phyloP scores from a whole-genome alignment of 192 early-diverging fungal species.

The Entomortierella parvispora region DNA sequence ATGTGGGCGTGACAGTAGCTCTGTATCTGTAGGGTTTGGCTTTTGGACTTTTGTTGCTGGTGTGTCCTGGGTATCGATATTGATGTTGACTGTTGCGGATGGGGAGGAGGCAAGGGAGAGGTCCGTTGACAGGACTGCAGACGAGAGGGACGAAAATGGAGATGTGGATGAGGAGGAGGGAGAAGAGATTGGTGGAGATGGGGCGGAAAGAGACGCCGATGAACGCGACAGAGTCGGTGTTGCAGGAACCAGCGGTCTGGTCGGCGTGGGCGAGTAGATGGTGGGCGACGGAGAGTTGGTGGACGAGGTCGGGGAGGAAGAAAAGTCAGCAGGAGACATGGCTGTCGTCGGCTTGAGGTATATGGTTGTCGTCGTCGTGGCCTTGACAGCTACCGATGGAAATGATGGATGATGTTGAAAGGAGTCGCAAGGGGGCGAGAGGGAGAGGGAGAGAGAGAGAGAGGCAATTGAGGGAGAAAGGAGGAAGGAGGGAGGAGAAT shows the following conservation, averaged over 20 bases:
- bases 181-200: background rate
- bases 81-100: background rate
- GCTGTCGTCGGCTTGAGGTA: background rate
- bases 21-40: background rate
- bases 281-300: background rate
- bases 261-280: no score
- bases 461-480: no score
- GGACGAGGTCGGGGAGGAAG: background rate
- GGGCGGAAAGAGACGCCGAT: background rate
- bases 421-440: background rate
- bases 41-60: background rate
- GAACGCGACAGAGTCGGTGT: no score
- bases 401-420: slow-evolving; percentile 2
- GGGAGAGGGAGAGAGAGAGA: background rate
- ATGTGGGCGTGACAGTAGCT: no score
- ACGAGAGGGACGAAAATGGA: background rate
- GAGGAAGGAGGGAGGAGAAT: slow-evolving; percentile 5
- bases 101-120: background rate
- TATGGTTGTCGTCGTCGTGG: background rate
- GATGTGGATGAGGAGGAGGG: background rate
- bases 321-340: background rate
- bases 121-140: slow-evolving; percentile 2
- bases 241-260: no score
- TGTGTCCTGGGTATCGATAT: background rate
- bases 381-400: slow-evolving; percentile 1